Evolutionary conservation across 495 filamentous ascomycete species (phyloP), one percentile per base, ranked within the genome.

Genomic region (Penicillium manginii): DNA sequence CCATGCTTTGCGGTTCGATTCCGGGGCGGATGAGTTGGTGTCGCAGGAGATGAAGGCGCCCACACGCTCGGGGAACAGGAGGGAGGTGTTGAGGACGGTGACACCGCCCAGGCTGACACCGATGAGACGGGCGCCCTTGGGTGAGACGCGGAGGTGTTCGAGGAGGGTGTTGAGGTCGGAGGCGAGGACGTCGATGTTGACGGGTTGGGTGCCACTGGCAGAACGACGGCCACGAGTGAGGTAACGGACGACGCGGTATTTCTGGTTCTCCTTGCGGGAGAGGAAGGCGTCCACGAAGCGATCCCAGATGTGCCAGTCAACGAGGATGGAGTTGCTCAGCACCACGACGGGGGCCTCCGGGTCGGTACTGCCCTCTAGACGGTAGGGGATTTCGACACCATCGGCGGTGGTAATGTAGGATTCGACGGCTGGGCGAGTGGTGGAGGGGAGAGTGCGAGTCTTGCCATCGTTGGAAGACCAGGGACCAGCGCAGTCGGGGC

Each of bases 41-140:
- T 93, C 91, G 74, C 90, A 93, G 10, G 87, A 80, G 35, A 93
- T 76, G 72, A 92, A 89, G 7, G 74, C 75, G 15, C 56, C 75
- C 4, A 92, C 65, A 35, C 81, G 74, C 0, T 73, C 58, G 0
- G 89, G 88, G 63, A 91, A 82, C 22, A 80, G 82, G 21, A 92
- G 80, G 1, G 88, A 85, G 50, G 86, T 84, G 61, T 88, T 87
- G 45, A 94, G 78, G 1, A 85, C 79, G 4, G 90, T 92, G 12
- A 87, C 87, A 43, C 90, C 91, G 59, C 91, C 91, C 71, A 92
- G 86, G 32, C 82, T 86, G 18, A 94, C 90, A 33, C 91, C 91
- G 51, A 92, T 78, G 5, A 92, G 58, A 0, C 80, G 76, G 50
- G 84, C 80, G 6, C 86, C 83, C 59, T 81, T 78, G 17, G 79